A percentile compares a stretch with the other conserved stretches of the same genome.
These are phyloP conservation scores for Botrytis elliptica DNA, from an alignment of 2,329 filamentous ascomycete genomes.

Conservation along the genomic window DNA sequence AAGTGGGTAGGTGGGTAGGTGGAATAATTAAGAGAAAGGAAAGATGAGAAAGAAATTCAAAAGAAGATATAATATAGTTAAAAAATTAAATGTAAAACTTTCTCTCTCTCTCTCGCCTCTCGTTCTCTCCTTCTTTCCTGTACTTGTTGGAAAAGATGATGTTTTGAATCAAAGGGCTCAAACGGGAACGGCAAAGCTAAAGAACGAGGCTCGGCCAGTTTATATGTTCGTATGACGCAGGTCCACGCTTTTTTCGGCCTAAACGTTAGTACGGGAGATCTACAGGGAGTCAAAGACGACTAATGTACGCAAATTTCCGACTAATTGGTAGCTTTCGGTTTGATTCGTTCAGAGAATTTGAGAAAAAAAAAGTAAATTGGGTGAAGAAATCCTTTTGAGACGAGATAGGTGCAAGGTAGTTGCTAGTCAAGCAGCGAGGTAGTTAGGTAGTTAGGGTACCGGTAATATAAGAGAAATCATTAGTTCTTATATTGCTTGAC, in stretches of 20 bases:
- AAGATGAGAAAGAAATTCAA: not conserved
- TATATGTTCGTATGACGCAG: slow-evolving; percentile 17
- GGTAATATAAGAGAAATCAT: not conserved
- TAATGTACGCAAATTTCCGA: not conserved
- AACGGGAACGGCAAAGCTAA: not conserved
- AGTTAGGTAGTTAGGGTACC: not conserved
- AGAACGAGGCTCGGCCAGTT: not conserved
- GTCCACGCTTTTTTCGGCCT: not conserved
- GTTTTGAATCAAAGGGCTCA: not conserved
- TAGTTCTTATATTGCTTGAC: not conserved
- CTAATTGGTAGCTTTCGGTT: not conserved
- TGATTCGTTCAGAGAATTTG: not conserved
- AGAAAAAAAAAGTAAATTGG: not conserved
- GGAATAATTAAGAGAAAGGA: not conserved
- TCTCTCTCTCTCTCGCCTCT: not conserved
- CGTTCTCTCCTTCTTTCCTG: not conserved
- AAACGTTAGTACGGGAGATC: slow-evolving; percentile 12
- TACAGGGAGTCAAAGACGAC: slow-evolving; percentile 4
- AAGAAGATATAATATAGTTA: not conserved
- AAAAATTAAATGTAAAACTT: not conserved
- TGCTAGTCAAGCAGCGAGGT: not conserved
- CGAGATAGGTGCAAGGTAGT: not conserved
- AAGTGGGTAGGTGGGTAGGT: not conserved
- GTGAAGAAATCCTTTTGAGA: not conserved
- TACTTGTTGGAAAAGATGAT: not conserved